Base-by-base conservation (phyloP, 345 rosid genomes). In the Brassica cretica region DNA sequence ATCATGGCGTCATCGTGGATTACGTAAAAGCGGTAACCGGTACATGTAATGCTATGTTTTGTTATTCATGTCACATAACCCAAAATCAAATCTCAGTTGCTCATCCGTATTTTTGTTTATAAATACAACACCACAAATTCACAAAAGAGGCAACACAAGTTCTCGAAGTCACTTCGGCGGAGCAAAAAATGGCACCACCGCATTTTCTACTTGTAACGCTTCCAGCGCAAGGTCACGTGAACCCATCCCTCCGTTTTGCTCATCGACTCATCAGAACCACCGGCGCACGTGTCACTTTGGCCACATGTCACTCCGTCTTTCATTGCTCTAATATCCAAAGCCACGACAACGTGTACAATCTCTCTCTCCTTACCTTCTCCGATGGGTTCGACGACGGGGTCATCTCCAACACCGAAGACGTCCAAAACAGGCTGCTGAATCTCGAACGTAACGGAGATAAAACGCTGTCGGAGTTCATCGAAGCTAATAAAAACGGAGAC, bases 141-240 rank as follows among this genome's bases (percentile, higher is more conserved):
- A 18, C 62, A 33, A 56, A 18, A 24, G 25, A 8, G 62, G 8
- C 62, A 56, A 56, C 27, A 56, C 12, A 3, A 2, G 25, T 18
- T 19, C 25, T 56, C 62, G 12, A 19, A 58, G 29, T 19, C 29
- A 58, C 11, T 56, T 56, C 37, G 10, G 44, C 5, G 7, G 2
- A 9, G 2, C 9, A 2, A 56, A 6, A 33, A 56, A 56, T 73
- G 77, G 41, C 70, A 8, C 70, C 32, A 11, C 88, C 89, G 4
- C 90, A 87, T 71, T 56, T 89, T 77, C 82, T 90, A 30, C 73
- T 91, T 0, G 76, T 91, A 11, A 77, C 89, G 2, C 83, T 30
- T 51, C 93, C 97, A 0, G 85, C 82, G 0, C 87, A 78, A 67
- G 97, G 97, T 73, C 94, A 89, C 81, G 70, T 91, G 27, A 91